Conservation (phyloP, 2,329 filamentous ascomycete genomes). For the Gaeumannomyces sp. region DNA sequence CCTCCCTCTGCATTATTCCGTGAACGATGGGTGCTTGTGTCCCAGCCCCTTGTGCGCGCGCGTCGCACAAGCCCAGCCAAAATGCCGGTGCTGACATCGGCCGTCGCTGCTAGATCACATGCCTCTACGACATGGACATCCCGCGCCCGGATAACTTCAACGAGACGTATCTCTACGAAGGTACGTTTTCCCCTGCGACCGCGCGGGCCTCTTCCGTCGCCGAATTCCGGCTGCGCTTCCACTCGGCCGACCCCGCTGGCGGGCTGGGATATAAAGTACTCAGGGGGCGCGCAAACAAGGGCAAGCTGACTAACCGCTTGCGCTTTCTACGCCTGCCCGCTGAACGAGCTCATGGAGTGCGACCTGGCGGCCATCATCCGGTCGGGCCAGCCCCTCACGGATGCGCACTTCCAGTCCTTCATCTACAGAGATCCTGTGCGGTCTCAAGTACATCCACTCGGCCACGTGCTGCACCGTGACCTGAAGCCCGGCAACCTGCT, state of each 20-base stretch:
- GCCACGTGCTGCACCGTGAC: slow-evolving; percentile 93
- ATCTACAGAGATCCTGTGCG: slow-evolving; percentile 99
- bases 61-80: neutral
- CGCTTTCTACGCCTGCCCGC: neutral
- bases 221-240: no score
- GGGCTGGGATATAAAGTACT: neutral
- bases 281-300: neutral
- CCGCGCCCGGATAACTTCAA: slow-evolving; percentile 97
- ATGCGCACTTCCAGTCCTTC: slow-evolving; percentile 99
- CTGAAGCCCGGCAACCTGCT: slow-evolving; percentile 95
- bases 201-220: no score
- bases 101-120: slow-evolving; percentile 68
- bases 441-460: slow-evolving; percentile 98
- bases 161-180: slow-evolving; percentile 97
- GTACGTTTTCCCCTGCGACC: slow-evolving; percentile 40
- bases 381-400: slow-evolving; percentile 92
- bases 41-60: no score
- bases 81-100: neutral
- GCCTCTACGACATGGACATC: slow-evolving; percentile 99
- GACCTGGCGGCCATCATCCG: slow-evolving; percentile 96
- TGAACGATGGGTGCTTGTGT: neutral
- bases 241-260: neutral
- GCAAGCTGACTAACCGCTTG: neutral
- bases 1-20: slow-evolving; percentile 7
- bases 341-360: slow-evolving; percentile 93